phyloP scores from a whole-genome alignment of 2,329 filamentous ascomycete genomes.

The Penicillium sp. region DNA sequence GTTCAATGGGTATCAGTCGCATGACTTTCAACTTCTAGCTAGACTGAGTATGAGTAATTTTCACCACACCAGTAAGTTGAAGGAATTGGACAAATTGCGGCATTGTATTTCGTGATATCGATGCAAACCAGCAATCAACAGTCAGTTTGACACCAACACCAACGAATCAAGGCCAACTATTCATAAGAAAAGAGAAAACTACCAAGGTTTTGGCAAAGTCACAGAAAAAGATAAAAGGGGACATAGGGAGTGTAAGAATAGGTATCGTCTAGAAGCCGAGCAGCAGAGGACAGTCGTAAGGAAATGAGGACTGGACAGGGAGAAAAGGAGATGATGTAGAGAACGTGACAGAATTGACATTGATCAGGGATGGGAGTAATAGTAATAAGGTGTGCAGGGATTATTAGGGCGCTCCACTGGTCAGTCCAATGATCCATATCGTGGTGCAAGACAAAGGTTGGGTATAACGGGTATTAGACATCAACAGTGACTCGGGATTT shows the following conservation, averaged over 20 bases:
- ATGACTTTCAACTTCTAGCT: too few relatives aligned
- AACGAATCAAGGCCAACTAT: background rate
- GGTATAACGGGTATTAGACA: constrained; percentile 23
- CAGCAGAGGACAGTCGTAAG: background rate
- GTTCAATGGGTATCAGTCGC: too few relatives aligned
- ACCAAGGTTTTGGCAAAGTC: background rate
- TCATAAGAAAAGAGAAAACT: background rate
- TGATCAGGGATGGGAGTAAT: background rate
- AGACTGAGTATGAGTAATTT: too few relatives aligned
- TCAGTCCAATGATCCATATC: constrained; percentile 4
- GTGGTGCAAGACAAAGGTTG: constrained; percentile 1
- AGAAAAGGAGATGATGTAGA: background rate
- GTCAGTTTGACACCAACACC: background rate
- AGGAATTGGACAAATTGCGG: background rate
- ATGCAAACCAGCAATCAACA: background rate
- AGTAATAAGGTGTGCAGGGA: background rate
- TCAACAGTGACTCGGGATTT: constrained; percentile 13
- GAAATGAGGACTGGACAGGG: background rate
- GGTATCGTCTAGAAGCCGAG: background rate
- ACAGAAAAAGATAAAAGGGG: background rate
- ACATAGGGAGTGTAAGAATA: constrained; percentile 4
- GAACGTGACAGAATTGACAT: background rate
- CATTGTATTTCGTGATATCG: background rate
- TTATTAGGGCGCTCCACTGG: background rate
- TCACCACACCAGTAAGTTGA: too few relatives aligned